phyloP scores from a whole-genome alignment of 2,329 filamentous ascomycete species.

The Nigrospora sphaerica region DNA sequence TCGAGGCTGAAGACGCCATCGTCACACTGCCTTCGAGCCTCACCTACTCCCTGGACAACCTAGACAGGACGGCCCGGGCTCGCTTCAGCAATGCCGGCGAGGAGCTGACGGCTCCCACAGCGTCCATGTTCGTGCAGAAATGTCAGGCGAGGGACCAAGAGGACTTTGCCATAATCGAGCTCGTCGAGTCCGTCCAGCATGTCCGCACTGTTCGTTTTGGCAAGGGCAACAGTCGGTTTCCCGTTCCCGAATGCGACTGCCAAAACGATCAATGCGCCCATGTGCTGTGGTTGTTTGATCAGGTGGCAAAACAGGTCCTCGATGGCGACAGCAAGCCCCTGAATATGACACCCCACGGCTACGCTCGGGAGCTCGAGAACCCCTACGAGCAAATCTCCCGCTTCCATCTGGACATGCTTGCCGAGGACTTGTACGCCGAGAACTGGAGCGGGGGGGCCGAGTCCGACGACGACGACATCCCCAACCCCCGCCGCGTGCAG shows the following conservation, averaged over 20 bases:
- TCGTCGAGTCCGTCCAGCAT: conserved; percentile 46
- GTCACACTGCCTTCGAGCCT: conserved; percentile 24
- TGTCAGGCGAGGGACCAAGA: conserved; percentile 40
- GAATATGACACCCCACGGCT: conserved; percentile 34
- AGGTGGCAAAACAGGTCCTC: conserved; percentile 39
- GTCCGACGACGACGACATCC: conserved; percentile 13
- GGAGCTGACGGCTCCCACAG: conserved; percentile 33
- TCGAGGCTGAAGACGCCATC: conserved; percentile 19
- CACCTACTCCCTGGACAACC: conserved; percentile 23
- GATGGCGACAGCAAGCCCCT: conserved; percentile 32
- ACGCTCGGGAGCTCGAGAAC: conserved; percentile 37
- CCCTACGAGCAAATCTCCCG: conserved; percentile 41
- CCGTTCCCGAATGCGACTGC: conserved; percentile 41
- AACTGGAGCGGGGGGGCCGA: conserved; percentile 24
- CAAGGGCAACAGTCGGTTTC: conserved; percentile 27
- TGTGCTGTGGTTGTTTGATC: conserved; percentile 48
- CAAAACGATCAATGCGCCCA: conserved; percentile 35
- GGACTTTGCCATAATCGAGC: conserved; percentile 41
- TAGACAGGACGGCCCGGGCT: conserved; percentile 25
- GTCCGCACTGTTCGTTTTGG: conserved; percentile 38
- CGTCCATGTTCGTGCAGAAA: conserved; percentile 40
- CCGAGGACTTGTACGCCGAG: conserved; percentile 43
- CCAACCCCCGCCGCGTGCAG: conserved; percentile 30
- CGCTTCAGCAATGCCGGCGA: conserved; percentile 29
- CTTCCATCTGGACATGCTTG: conserved; percentile 44